Base-by-base conservation (phyloP, 2,329 filamentous ascomycete genomes). In the Annulohypoxylon truncatum region DNA sequence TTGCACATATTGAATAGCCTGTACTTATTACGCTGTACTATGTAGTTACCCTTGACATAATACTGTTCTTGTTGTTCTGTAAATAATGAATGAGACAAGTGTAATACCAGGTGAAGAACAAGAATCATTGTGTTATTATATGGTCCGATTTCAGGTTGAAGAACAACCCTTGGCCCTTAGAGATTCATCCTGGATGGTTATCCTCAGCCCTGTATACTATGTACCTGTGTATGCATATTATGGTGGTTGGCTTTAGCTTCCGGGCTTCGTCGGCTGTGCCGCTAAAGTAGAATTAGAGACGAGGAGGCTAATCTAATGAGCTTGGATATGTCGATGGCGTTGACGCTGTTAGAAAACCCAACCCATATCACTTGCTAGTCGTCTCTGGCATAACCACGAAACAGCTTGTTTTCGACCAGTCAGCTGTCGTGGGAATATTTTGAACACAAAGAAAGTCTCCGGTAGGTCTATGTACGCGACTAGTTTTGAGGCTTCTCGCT, bases 221-320 rank as follows among this genome's bases (percentile, higher is more conserved):
- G n/a, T n/a, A n/a, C n/a, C n/a, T n/a, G n/a, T n/a, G 15, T 44
- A 47, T 12, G 38, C 6, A 33, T 55, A 42, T 26, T 26, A 61
- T 22, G 24, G 31, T 61, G 26, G 48, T 46, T 55, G 52, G 51
- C 40, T 53, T 29, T 65, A 35, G 28, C 28, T 31, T 31, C 28
- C 18, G 52, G 26, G 15, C 33, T 35, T 31, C 29, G 26, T 44
- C 38, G 42, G 31, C 60, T 64, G 64, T 51, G 44, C 59, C 55
- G 58, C 55, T 48, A 51, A 42, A 9, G 29, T 48, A 38, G 56
- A 61, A 63, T 57, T 52, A 12, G 29, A 61, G 10, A 44, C 7
- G 46, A 61, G 29, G 47, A 52, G 28, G 13, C 26, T 44, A 61
- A 58, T 61, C 52, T 57, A 51, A 61, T 35, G 15, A 48, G 26